These are phyloP conservation scores for Radiomyces spectabilis DNA, from an alignment of 192 early-diverging fungal species.

Conservation along the genomic window DNA sequence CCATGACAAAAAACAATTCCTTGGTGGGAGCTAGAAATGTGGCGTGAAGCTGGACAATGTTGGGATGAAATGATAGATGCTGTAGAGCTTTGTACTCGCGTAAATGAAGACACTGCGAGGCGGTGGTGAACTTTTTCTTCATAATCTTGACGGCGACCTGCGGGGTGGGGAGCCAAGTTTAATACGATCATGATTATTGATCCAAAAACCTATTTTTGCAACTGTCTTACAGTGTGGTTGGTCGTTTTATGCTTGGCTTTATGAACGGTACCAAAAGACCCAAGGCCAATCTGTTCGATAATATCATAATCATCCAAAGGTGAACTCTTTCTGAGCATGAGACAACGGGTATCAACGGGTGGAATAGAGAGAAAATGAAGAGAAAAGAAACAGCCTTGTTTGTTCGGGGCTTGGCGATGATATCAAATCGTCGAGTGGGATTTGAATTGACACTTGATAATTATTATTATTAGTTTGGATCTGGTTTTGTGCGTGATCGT, in stretches of 20 bases:
- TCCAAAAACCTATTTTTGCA: too few relatives aligned
- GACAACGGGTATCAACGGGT: background rate
- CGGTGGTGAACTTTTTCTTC: constrained; percentile 72
- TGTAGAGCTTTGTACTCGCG: constrained; percentile 77
- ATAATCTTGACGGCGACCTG: constrained; percentile 88
- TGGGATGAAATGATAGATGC: constrained; percentile 68
- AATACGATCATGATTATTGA: too few relatives aligned
- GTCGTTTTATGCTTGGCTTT: constrained; percentile 56
- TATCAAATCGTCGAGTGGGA: too few relatives aligned
- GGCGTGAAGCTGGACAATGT: constrained; percentile 81
- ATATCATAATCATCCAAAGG: constrained; percentile 51
- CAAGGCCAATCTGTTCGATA: constrained; percentile 68
- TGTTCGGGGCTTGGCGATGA: background rate
- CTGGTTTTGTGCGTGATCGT: too few relatives aligned
- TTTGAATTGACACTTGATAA: too few relatives aligned
- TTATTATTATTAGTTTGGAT: too few relatives aligned
- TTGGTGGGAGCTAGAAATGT: constrained; percentile 76
- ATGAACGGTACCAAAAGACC: constrained; percentile 77
- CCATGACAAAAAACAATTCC: constrained; percentile 90
- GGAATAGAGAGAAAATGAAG: background rate
- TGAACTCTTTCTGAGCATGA: background rate
- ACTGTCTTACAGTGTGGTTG: constrained; percentile 60
- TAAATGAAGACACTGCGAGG: constrained; percentile 63
- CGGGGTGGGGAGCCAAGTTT: background rate
- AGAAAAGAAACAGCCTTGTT: background rate